A percentile compares a stretch with the other conserved stretches of the same genome.
phyloP scores from a whole-genome alignment of 495 filamentous ascomycete species.

The Penicillium bovifimosum region DNA sequence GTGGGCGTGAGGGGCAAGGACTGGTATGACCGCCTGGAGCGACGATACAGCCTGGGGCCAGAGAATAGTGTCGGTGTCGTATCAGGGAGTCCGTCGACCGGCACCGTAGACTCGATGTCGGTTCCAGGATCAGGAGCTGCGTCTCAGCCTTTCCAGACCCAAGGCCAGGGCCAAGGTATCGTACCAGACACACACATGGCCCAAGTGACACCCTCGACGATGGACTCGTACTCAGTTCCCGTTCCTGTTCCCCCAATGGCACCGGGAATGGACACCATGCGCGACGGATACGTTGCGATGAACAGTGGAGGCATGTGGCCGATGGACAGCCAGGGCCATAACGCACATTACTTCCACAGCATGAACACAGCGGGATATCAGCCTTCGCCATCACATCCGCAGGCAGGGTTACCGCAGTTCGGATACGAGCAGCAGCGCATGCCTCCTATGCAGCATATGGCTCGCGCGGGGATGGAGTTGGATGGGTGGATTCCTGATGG shows the following conservation, averaged over 20 bases:
- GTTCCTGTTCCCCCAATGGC: conserved; percentile 13
- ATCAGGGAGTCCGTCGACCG: conserved; percentile 7
- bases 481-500: conserved; percentile 37
- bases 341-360: conserved; percentile 13
- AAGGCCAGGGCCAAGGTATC: not conserved
- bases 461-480: conserved; percentile 29
- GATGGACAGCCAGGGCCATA: conserved; percentile 13
- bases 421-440: conserved; percentile 25
- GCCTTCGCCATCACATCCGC: conserved; percentile 6
- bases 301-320: conserved; percentile 19
- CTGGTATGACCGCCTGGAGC: conserved; percentile 35
- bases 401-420: conserved; percentile 19
- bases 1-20: conserved; percentile 32
- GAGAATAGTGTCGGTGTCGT: not conserved
- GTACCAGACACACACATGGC: conserved; percentile 5
- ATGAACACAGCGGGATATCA: conserved; percentile 16
- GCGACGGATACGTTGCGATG: conserved; percentile 22
- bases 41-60: conserved; percentile 12
- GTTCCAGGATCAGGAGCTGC: conserved; percentile 5
- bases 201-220: conserved; percentile 1
- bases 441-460: conserved; percentile 11
- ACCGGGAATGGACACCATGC: conserved; percentile 14
- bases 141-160: not conserved
- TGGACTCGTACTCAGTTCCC: conserved; percentile 15
- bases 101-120: conserved; percentile 2